These are phyloP conservation scores for Obelidium mucronatum DNA, from an alignment of 192 early-diverging fungal genomes.

Conservation along the genomic window DNA sequence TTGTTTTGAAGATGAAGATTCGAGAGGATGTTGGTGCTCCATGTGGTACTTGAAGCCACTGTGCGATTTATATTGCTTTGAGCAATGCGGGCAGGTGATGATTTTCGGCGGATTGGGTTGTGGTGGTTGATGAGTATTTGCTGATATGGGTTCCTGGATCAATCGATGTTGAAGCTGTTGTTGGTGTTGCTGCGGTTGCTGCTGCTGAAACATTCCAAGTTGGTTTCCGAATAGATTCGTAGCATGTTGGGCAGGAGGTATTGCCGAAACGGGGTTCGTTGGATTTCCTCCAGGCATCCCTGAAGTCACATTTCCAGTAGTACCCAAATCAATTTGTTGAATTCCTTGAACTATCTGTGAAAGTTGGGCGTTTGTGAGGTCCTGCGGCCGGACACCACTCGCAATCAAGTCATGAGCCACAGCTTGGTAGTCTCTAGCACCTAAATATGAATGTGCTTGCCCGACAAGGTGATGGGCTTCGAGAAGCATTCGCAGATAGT, in stretches of 20 bases:
- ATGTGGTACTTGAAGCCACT: conserved; percentile 93
- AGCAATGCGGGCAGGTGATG: not conserved
- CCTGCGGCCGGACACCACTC: conserved; percentile 2
- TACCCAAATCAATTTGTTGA: not conserved
- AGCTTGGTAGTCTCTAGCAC: not conserved
- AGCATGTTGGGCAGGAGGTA: not conserved
- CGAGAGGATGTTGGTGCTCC: conserved; percentile 61
- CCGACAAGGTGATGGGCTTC: conserved; percentile 36
- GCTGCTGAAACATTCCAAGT: not conserved
- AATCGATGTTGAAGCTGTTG: not conserved
- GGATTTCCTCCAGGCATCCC: not conserved
- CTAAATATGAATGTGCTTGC: conserved; percentile 25
- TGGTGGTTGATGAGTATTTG: not conserved
- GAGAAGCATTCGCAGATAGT: conserved; percentile 20
- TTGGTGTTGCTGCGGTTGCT: conserved; percentile 22
- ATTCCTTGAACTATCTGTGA: not conserved
- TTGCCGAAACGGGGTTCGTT: not conserved
- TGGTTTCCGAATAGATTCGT: not conserved
- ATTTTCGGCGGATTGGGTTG: not conserved
- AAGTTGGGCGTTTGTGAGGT: conserved; percentile 4
- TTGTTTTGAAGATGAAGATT: not conserved
- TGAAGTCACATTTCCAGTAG: not conserved
- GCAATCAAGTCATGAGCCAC: conserved; percentile 16
- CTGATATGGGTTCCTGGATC: not conserved
- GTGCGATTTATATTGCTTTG: conserved; percentile 89